These are phyloP conservation scores for Daldinia concentrica DNA, from an alignment of 495 filamentous ascomycete species.

Conservation along the genomic window DNA sequence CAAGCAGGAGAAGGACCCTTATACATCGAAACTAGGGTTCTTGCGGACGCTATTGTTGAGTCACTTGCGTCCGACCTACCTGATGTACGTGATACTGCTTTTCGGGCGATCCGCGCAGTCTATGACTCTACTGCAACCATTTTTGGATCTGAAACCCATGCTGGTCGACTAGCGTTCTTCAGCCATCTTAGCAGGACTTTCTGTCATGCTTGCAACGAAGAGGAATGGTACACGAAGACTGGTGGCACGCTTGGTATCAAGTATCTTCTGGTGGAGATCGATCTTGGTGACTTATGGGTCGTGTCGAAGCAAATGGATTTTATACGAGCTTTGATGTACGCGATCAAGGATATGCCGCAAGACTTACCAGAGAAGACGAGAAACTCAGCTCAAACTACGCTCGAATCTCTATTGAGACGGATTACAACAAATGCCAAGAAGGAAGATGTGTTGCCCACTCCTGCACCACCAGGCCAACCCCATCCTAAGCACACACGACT, in stretches of 20 bases:
- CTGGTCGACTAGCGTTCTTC: conserved; percentile 82
- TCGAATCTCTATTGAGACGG: conserved; percentile 77
- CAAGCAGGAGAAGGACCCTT: conserved; percentile 85
- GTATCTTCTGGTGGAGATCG: conserved; percentile 78
- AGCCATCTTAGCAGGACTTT: conserved; percentile 79
- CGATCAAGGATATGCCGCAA: conserved; percentile 95
- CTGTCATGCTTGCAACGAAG: conserved; percentile 92
- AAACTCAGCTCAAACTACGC: conserved; percentile 77
- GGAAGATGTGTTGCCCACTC: conserved; percentile 71
- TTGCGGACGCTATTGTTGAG: conserved; percentile 89
- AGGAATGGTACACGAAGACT: conserved; percentile 97
- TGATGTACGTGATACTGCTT: conserved; percentile 83
- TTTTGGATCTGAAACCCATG: conserved; percentile 76
- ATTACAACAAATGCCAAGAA: conserved; percentile 79
- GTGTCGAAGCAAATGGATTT: conserved; percentile 83
- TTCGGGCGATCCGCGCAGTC: conserved; percentile 76
- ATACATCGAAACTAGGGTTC: conserved; percentile 80
- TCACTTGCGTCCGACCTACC: conserved; percentile 82
- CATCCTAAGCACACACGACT: conserved; percentile 61
- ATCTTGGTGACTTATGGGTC: conserved; percentile 86
- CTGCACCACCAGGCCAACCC: conserved; percentile 46
- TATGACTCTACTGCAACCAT: conserved; percentile 81
- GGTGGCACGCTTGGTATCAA: conserved; percentile 91
- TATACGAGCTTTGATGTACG: conserved; percentile 86
- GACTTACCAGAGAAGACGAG: conserved; percentile 91